These are phyloP conservation scores for Neurospora sp. DNA, from an alignment of 495 filamentous ascomycete species.

Conservation along the genomic window DNA sequence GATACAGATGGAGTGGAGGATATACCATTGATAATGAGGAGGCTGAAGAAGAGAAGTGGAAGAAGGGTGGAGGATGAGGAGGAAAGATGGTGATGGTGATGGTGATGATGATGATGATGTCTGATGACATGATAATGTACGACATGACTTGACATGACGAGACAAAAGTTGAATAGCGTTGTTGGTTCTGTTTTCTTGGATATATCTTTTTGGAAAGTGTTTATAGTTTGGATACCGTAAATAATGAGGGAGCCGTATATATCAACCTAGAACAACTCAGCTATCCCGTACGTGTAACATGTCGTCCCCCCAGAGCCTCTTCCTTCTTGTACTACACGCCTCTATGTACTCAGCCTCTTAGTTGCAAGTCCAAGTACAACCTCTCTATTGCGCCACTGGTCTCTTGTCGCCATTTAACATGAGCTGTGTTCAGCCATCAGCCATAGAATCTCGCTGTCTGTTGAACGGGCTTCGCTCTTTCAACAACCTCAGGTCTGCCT, in stretches of 20 bases:
- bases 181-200: neutral
- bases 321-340: neutral
- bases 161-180: neutral
- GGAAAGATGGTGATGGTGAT: neutral
- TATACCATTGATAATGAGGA: neutral
- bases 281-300: neutral
- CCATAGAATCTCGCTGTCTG: too few species aligned
- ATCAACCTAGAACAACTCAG: neutral
- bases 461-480: too few species aligned
- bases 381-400: neutral
- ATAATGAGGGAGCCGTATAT: neutral
- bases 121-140: neutral
- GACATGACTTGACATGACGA: neutral
- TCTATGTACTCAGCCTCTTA: neutral
- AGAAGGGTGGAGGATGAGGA: neutral
- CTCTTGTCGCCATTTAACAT: neutral
- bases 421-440: neutral
- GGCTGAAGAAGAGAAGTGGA: neutral
- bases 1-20: neutral
- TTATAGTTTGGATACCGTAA: neutral
- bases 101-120: neutral
- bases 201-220: neutral
- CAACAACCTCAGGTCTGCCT: too few species aligned
- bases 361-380: neutral
- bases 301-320: neutral